phyloP scores from a whole-genome alignment of 495 filamentous ascomycete genomes.

The Penicillium coprophilum region DNA sequence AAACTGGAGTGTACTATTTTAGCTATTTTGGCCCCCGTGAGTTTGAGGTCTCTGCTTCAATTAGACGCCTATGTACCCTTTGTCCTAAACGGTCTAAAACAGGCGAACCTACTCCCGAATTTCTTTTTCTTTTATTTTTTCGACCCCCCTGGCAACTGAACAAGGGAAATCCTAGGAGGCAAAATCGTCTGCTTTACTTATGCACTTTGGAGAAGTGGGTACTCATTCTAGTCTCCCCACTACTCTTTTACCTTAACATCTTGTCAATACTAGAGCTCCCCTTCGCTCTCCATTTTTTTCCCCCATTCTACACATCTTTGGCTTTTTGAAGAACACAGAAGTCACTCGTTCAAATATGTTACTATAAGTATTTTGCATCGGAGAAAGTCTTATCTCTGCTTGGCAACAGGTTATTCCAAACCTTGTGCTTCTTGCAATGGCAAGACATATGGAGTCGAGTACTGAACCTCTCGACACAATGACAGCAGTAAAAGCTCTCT shows the following conservation, averaged over 20 bases:
- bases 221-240: slow-evolving; percentile 11
- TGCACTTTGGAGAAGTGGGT: slow-evolving; percentile 12
- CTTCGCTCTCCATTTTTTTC: background rate
- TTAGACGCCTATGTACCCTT: slow-evolving; percentile 3
- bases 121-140: slow-evolving; percentile 9
- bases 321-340: background rate
- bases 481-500: slow-evolving; percentile 29
- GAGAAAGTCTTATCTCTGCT: slow-evolving; percentile 1
- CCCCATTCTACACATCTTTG: background rate
- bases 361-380: background rate
- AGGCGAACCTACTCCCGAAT: slow-evolving; percentile 19
- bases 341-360: slow-evolving; percentile 11
- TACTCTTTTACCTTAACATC: slow-evolving; percentile 12
- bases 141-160: slow-evolving; percentile 2
- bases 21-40: slow-evolving; percentile 6
- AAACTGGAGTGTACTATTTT: slow-evolving; percentile 25
- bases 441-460: slow-evolving; percentile 2
- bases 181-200: slow-evolving; percentile 5
- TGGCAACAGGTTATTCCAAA: background rate
- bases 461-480: slow-evolving; percentile 12
- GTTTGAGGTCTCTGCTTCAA: slow-evolving; percentile 4
- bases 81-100: slow-evolving; percentile 16
- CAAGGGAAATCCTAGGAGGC: slow-evolving; percentile 14
- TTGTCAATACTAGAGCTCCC: slow-evolving; percentile 9
- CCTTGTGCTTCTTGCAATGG: background rate